Percentiles rank a stretch among this genome's conserved stretches.
phyloP scores from a whole-genome alignment of 2,329 filamentous ascomycete species.

The Colletotrichum tropicicola region DNA sequence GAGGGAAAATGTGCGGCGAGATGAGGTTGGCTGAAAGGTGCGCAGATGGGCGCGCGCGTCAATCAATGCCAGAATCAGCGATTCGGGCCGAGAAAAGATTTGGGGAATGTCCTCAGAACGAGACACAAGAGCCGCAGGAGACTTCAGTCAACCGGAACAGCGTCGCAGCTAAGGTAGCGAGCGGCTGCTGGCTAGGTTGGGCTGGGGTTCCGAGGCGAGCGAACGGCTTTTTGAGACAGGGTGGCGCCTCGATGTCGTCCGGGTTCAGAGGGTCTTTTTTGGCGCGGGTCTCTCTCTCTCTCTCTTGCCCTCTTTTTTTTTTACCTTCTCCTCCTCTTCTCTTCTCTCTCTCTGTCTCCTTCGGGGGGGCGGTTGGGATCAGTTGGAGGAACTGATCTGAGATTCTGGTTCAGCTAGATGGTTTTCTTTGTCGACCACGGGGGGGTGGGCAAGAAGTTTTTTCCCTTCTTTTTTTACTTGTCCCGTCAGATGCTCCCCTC shows the following conservation, averaged over 20 bases:
- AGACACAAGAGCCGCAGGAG: slow-evolving; percentile 14
- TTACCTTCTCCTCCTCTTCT: background rate
- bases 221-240: slow-evolving; percentile 27
- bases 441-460: slow-evolving; percentile 13
- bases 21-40: slow-evolving; percentile 16
- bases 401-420: slow-evolving; percentile 12
- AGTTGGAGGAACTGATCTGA: slow-evolving; percentile 10
- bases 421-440: slow-evolving; percentile 16
- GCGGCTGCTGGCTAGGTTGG: background rate
- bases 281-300: background rate
- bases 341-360: too few relatives aligned
- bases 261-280: slow-evolving; percentile 5
- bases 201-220: slow-evolving; percentile 15
- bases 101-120: slow-evolving; percentile 12
- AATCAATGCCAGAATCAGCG: slow-evolving; percentile 24
- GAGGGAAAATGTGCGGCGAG: slow-evolving; percentile 2
- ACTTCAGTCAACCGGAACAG: background rate
- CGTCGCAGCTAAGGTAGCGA: background rate
- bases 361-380: background rate
- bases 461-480: background rate
- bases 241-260: slow-evolving; percentile 16
- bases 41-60: slow-evolving; percentile 24
- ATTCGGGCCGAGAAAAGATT: slow-evolving; percentile 28
- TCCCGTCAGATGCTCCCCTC: slow-evolving; percentile 5
- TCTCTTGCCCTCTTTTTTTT: too few relatives aligned